These are phyloP conservation scores for Sedum album DNA, from an alignment of 164 flowering plant species.

Conservation along the genomic window DNA sequence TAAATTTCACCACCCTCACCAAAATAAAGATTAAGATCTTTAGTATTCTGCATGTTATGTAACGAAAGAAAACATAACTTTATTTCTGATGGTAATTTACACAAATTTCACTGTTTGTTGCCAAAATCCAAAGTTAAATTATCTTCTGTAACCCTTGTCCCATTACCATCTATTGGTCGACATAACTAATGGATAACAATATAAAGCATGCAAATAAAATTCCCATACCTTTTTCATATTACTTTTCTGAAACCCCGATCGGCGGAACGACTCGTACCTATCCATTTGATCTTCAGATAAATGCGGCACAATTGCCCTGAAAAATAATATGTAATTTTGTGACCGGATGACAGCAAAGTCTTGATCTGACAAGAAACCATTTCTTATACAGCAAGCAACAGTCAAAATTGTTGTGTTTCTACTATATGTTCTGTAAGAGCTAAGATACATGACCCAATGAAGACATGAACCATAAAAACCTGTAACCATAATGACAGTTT, in stretches of 20 bases:
- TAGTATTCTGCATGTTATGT: neutral
- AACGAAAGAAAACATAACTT: neutral
- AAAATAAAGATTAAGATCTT: too few species aligned
- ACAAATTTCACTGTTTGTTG: neutral
- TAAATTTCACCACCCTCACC: too few species aligned
- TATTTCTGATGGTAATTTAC: neutral
- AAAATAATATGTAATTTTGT: neutral
- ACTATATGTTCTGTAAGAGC: neutral
- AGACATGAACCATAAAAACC: neutral
- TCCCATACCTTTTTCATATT: conserved; percentile 79
- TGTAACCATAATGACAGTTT: too few species aligned
- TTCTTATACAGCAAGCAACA: too few species aligned
- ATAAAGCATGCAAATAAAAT: neutral
- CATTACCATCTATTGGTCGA: neutral
- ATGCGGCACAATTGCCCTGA: conserved; percentile 71
- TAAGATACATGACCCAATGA: neutral
- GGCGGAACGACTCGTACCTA: conserved; percentile 85
- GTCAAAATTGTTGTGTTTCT: neutral
- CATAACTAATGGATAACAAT: neutral
- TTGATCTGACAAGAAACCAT: too few species aligned
- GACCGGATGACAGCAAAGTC: neutral
- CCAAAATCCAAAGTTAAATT: neutral
- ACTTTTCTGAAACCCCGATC: conserved; percentile 91
- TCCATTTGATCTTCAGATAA: conserved; percentile 89
- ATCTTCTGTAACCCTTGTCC: neutral